Base-by-base conservation (phyloP, 805 yeast species). In the Ogataea pini region DNA sequence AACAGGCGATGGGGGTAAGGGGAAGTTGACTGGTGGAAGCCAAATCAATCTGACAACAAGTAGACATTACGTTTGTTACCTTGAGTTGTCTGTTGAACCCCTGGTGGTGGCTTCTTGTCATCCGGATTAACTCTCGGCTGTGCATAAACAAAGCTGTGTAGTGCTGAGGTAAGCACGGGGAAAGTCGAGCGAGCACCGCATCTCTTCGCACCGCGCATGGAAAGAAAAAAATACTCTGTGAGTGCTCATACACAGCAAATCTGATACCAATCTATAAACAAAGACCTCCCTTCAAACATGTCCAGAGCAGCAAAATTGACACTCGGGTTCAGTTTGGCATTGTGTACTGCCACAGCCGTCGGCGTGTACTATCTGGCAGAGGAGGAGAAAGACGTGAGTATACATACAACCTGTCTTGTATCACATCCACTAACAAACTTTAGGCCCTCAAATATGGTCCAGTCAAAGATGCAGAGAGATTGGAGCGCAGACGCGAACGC, bases 401-500 rank as follows among this genome's bases (percentile, higher is more conserved):
- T 14, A 6, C 20, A 25, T 14, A 10, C 13, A 27, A 10, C 31
- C 16, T 8, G 33, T 16, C 31, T n/a, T 22, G 2, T 6, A 6
- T 5, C 3, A 12, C 31, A 4, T 25, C 9, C 12, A n/a, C 29
- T 32, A 38, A 37, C 42, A 10, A 8, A 41, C 17, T 27, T 12
- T n/a, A 75, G 80, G 83, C 85, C 2, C 71, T 88, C 39, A 83
- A 85, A 59, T 87, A 80, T 58, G 96, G 96, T 1, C 96, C 96
- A 4, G 80, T 86, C 58, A 86, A 86, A 59, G 96, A 89, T 63
- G 89, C 90, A 2, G 79, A 73, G 50, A 71, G 95, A 49, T 64
- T 85, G 50, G 74, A 75, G 38, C 77, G 78, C 59, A 64, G 73
- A 48, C 54, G 62, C 18, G 63, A 61, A 54, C 67, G 72, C 59